These are phyloP conservation scores for Oryza rufipogon DNA, from an alignment of 176 grass and related monocot genomes.

Conservation along the genomic window DNA sequence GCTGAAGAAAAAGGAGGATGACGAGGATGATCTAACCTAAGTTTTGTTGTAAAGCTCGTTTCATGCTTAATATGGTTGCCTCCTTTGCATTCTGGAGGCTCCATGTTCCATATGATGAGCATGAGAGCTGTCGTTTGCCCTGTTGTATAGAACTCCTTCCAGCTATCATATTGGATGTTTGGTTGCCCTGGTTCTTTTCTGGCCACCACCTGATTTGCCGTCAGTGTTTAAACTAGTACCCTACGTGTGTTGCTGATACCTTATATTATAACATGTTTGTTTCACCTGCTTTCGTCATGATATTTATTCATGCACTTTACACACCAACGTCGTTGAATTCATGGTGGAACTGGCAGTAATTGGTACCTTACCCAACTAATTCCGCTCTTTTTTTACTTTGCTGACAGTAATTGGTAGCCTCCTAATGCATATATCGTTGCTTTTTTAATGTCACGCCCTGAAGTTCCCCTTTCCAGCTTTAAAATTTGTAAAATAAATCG, in stretches of 20 bases:
- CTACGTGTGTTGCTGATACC: constrained; percentile 10
- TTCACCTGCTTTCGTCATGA: neutral
- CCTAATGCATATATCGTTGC: neutral
- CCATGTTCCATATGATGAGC: constrained; percentile 35
- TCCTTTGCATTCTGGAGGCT: constrained; percentile 37
- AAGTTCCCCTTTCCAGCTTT: no score
- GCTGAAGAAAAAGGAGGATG: constrained; percentile 82
- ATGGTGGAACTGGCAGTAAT: neutral
- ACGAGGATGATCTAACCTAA: constrained; percentile 97
- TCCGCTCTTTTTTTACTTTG: no score
- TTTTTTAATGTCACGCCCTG: no score
- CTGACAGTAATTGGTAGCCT: no score
- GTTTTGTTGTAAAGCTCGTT: constrained; percentile 33
- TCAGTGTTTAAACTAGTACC: constrained; percentile 12
- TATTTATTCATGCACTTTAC: neutral
- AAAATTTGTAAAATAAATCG: no score
- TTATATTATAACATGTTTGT: neutral
- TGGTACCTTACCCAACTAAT: no score
- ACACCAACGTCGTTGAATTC: neutral
- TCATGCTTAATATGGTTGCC: constrained; percentile 24
- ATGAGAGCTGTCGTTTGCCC: constrained; percentile 19
- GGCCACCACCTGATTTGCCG: constrained; percentile 8
- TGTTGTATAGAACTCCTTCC: constrained; percentile 48
- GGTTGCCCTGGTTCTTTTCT: constrained; percentile 11
- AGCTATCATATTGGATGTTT: constrained; percentile 6